A percentile compares a stretch with the other conserved stretches of the same genome.
phyloP scores from a whole-genome alignment of 768 basidiomycete genomes.

The Agrocybe chaxingu region DNA sequence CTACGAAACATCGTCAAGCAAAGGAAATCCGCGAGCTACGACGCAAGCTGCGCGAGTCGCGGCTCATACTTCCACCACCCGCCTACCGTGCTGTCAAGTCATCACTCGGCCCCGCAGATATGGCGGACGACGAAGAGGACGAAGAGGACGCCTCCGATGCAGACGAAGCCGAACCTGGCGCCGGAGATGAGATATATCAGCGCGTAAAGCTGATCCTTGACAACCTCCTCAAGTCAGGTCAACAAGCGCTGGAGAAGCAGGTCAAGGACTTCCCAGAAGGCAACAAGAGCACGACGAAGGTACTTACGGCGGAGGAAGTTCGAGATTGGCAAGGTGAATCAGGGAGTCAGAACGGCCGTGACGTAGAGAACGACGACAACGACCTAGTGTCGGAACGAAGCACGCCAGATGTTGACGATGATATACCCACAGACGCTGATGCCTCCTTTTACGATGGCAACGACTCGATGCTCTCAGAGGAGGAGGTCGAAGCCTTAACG shows the following conservation, averaged over 20 bases:
- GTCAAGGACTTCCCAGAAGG: conserved; percentile 48
- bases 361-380: conserved; percentile 26
- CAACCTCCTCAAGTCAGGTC: conserved; percentile 53
- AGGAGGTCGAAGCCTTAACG: conserved; percentile 40
- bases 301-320: conserved; percentile 71
- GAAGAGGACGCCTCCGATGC: conserved; percentile 46
- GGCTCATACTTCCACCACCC: conserved; percentile 71
- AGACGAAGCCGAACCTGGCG: conserved; percentile 34
- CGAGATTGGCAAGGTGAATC: conserved; percentile 49
- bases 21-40: conserved; percentile 84
- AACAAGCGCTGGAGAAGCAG: conserved; percentile 57
- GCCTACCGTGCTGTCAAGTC: conserved; percentile 55
- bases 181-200: conserved; percentile 55
- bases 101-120: conserved; percentile 41
- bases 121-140: conserved; percentile 42
- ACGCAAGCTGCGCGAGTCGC: conserved; percentile 77
- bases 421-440: conserved; percentile 1
- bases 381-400: conserved; percentile 19
- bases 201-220: conserved; percentile 68
- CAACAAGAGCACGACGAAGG: conserved; percentile 52
- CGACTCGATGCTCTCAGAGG: conserved; percentile 28
- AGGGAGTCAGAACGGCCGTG: conserved; percentile 19
- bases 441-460: conserved; percentile 15
- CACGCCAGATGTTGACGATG: background rate
- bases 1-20: conserved; percentile 73